phyloP scores from a whole-genome alignment of 2,329 filamentous ascomycete species.

The Colletotrichum sp. region DNA sequence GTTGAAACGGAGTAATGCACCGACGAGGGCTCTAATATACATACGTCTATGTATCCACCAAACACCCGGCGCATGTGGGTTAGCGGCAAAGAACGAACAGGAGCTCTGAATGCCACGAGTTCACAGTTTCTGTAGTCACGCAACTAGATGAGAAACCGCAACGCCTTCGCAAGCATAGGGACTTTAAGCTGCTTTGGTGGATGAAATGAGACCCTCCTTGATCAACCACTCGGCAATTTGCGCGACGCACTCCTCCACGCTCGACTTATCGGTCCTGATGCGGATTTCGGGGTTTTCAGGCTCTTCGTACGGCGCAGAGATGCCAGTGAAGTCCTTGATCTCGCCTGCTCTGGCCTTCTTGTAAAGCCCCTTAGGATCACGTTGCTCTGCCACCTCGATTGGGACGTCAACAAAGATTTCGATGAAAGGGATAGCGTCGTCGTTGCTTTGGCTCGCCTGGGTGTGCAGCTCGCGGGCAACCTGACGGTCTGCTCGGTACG shows the following conservation, averaged over 20 bases:
- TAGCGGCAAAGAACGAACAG: background rate
- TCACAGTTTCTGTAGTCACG: background rate
- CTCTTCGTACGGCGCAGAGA: conserved; percentile 93
- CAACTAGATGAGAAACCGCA: background rate
- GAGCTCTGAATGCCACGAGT: background rate
- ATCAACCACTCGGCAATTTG: conserved; percentile 84
- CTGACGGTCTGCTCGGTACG: conserved; percentile 86
- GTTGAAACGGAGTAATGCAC: background rate
- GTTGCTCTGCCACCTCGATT: conserved; percentile 88
- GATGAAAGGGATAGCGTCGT: conserved; percentile 82
- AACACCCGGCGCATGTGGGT: background rate
- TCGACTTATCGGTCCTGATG: conserved; percentile 81
- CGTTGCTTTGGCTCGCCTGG: conserved; percentile 57
- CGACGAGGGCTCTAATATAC: background rate
- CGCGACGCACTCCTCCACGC: conserved; percentile 86
- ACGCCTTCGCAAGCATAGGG: background rate
- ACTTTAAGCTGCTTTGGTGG: conserved; percentile 32
- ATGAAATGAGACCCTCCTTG: conserved; percentile 64
- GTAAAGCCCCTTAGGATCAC: conserved; percentile 97
- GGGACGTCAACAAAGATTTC: conserved; percentile 95
- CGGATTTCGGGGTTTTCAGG: conserved; percentile 86
- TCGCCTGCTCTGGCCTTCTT: conserved; percentile 94
- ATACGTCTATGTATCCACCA: background rate
- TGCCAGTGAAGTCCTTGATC: conserved; percentile 97
- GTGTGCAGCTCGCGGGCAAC: conserved; percentile 83